Evolutionary conservation across 345 rosid genomes (phyloP).

Genomic region (Gossypium ekmanianum): DNA sequence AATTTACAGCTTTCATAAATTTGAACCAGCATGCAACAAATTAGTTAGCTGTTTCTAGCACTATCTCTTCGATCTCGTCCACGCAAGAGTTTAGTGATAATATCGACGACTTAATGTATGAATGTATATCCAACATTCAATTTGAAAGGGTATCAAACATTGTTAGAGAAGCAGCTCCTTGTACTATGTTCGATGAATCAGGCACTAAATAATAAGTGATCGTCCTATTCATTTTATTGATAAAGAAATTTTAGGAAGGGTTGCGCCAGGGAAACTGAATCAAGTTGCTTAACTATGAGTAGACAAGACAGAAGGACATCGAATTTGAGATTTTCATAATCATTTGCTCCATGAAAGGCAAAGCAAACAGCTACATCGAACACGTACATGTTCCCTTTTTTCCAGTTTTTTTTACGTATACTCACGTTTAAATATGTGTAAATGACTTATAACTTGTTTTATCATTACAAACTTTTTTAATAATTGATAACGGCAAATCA

Average conservation of each 20-base stretch:
- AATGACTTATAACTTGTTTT: too few relatives aligned
- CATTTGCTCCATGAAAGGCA: too few relatives aligned
- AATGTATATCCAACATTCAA: background rate
- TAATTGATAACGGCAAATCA: too few relatives aligned
- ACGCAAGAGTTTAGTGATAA: background rate
- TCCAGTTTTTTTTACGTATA: too few relatives aligned
- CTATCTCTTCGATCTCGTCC: background rate
- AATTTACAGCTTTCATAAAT: too few relatives aligned
- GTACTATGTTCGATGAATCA: background rate
- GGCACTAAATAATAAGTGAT: background rate
- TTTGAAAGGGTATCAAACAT: background rate
- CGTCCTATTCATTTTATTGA: background rate
- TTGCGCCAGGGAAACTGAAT: background rate
- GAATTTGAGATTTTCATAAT: too few relatives aligned
- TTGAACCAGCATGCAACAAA: too few relatives aligned
- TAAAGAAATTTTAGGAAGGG: background rate
- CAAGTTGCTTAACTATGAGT: background rate
- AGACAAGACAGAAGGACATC: background rate
- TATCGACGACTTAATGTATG: background rate
- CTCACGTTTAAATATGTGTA: too few relatives aligned
- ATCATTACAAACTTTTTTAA: too few relatives aligned
- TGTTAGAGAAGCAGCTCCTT: background rate
- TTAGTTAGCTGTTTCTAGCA: background rate
- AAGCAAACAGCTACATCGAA: too few relatives aligned
- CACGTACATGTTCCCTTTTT: too few relatives aligned